Evolutionary conservation across 768 basidiomycete genomes (phyloP).

Genomic region (Pholiota conissans): DNA sequence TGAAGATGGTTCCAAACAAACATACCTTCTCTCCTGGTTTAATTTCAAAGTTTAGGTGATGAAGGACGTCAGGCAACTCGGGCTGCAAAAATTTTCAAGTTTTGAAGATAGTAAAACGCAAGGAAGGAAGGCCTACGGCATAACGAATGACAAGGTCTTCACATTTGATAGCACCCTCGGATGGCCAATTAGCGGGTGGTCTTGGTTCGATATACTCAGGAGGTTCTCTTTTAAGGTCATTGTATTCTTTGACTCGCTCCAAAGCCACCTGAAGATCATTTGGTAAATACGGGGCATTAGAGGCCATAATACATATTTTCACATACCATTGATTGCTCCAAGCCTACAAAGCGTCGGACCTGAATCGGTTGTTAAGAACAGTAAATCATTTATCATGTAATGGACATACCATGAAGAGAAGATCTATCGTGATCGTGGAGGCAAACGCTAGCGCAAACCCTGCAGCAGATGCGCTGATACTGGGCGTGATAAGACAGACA

Average conservation of each 20-base stretch:
- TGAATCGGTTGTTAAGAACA: constrained; percentile 16
- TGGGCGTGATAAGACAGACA: constrained; percentile 64
- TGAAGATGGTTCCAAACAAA: background rate
- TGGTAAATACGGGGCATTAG: background rate
- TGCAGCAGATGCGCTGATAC: constrained; percentile 77
- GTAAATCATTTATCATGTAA: background rate
- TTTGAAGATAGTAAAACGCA: background rate
- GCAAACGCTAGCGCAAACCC: constrained; percentile 89
- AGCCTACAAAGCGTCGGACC: constrained; percentile 80
- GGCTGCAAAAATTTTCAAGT: constrained; percentile 44
- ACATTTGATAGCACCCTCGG: constrained; percentile 64
- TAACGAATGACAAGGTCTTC: constrained; percentile 78
- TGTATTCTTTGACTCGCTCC: constrained; percentile 91
- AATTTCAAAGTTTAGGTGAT: constrained; percentile 73
- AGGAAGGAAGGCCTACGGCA: constrained; percentile 67
- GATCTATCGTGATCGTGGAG: constrained; percentile 69
- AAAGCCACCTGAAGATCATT: constrained; percentile 60
- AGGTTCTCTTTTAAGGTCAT: constrained; percentile 74
- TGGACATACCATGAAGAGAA: constrained; percentile 56
- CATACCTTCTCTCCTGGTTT: constrained; percentile 70
- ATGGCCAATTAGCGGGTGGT: constrained; percentile 81
- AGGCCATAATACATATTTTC: no score
- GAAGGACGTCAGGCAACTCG: constrained; percentile 84
- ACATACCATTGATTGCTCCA: constrained; percentile 89
- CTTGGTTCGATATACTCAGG: constrained; percentile 86